These are phyloP conservation scores for Schwanniomyces etchellsii DNA, from an alignment of 1,139 yeast genomes.

Conservation along the genomic window DNA sequence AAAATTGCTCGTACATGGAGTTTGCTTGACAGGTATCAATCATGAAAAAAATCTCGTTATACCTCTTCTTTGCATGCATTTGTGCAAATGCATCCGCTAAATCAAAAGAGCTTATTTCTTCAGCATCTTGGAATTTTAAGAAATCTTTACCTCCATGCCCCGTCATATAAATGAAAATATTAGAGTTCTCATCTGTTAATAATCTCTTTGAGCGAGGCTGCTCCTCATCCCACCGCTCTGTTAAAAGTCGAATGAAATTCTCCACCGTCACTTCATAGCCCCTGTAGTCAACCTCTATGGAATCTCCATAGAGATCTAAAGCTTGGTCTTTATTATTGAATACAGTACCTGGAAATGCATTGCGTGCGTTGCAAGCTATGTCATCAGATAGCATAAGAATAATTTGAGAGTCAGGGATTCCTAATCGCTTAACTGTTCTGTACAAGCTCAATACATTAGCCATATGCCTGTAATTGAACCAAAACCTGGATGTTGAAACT, in stretches of 20 bases:
- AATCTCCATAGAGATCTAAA: conserved; percentile 90
- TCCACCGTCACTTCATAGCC: conserved; percentile 99
- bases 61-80: conserved; percentile 92
- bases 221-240: conserved; percentile 92
- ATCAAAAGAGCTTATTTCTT: conserved; percentile 92
- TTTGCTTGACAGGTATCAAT: conserved; percentile 98
- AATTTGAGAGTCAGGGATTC: conserved; percentile 97
- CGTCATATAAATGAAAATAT: conserved; percentile 89
- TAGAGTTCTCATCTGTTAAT: conserved; percentile 88
- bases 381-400: conserved; percentile 95
- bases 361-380: conserved; percentile 93
- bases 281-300: conserved; percentile 91
- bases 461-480: conserved; percentile 98
- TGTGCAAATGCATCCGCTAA: conserved; percentile 96
- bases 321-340: conserved; percentile 92
- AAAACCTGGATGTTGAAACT: conserved; percentile 91
- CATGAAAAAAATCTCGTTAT: conserved; percentile 94
- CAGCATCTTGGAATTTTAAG: conserved; percentile 96
- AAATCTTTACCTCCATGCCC: conserved; percentile 99
- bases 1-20: conserved; percentile 90
- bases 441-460: conserved; percentile 93
- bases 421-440: conserved; percentile 90
- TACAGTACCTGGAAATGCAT: conserved; percentile 93
- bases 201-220: conserved; percentile 90
- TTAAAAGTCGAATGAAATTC: conserved; percentile 79